Evolutionary conservation across 495 filamentous ascomycete species (phyloP), one percentile per base, ranked within the genome.

Genomic region (Podospora appendiculata): DNA sequence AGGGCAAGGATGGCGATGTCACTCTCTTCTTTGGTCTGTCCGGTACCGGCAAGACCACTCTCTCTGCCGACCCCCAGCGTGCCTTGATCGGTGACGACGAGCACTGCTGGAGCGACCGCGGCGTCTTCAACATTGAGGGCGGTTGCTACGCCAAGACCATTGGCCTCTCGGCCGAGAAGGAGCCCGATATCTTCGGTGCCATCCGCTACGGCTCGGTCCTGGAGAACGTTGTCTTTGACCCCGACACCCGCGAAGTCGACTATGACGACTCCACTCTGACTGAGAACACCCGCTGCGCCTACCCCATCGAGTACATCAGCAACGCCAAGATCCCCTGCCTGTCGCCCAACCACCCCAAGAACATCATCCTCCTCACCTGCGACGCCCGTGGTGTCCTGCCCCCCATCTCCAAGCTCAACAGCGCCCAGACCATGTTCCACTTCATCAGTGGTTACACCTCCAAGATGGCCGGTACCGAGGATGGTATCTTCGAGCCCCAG

Each of bases 401-500:
- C 41, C 94, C 94, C 40, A 97, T 98, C 76, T 95, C 90, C 60
- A 98, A 97, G 80, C 85, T 98, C 65, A 86, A 86, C 78, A 81
- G 85, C 60, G 88, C 90, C 63, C 93, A 98, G 75, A 95, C 89
- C 65, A 97, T 98, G 91, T 98, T 96, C 83, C 93, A 98, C 82
- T 98, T 98, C 81, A 98, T 98, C 71, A 93, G 87, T 16, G 93
- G 93, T 64, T 98, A 98, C 79, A 98, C 93, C 51, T 97, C 94
- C 63, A 98, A 98, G 85, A 97, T 98, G 94, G 94, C 92, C 55
- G 93, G 93, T 64, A 98, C 93, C 44, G 93, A 98, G 75, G 88
- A 96, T 48, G 93, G 93, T 69, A 82, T 98, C 48, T 89, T 87
- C 13, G 93, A 98, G 77, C 93, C 93, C 58, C 88, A 95, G 75